Base-by-base conservation (phyloP, 345 rosid species). In the Orychophragmus violaceus region DNA sequence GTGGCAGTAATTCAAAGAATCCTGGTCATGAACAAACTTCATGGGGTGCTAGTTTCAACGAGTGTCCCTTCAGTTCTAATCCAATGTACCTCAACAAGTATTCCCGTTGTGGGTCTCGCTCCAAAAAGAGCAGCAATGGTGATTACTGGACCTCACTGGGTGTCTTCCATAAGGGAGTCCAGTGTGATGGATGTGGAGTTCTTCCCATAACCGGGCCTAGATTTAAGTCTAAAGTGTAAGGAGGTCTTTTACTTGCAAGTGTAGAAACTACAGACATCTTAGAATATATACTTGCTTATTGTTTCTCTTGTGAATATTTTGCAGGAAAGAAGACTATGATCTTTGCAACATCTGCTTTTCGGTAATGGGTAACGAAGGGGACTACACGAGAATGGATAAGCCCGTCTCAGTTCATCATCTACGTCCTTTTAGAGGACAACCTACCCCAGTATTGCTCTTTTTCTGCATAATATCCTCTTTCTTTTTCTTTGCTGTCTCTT, bases 171-270 rank as follows among this genome's bases (percentile, higher is more conserved):
- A 87, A 44, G 71, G 97, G 96, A 22, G 80, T 95, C 67, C 85
- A 76, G 2, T 95, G 99, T 68, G 99, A 89, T 69, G 90, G 86
- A 10, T 95, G 99, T 78, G 97, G 94, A 52, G 88, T 74, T 79
- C 79, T 75, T 78, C 97, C 99, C 13, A 95, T 95, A 28, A 82
- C 83, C 19, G 99, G 99, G 18, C 85, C 87, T 68, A 83, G 99
- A 14, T 91, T 80, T 77, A 91, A 86, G 78, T 95, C 99, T 3
- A 89, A 79, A 79, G 88, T 89, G 99, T 95, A 89, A 84, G 96
- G 49, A 33, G 12, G 1, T 51, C 25, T 36, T 46, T 3, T 19
- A 25, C 17, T 56, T 36, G 45, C 32, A 46, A 29, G 3, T 57
- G 14, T 60, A 17, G 48, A 17, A 57, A 23, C 17, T 51, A 3